phyloP scores from a whole-genome alignment of 2,329 filamentous ascomycete genomes.

The Fusarium torreyae region DNA sequence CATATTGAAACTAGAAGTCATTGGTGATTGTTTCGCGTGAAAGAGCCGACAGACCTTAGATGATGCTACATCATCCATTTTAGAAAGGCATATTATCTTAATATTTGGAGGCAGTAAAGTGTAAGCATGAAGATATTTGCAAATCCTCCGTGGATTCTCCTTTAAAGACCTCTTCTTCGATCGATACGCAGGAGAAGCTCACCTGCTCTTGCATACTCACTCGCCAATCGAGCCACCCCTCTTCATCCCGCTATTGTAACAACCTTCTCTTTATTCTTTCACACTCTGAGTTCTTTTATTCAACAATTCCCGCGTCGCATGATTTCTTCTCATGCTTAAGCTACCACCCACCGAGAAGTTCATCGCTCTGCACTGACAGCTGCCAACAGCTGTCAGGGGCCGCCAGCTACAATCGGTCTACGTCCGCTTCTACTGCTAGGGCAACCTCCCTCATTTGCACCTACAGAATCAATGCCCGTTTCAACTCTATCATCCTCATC shows the following conservation, averaged over 20 bases:
- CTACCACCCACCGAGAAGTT: not conserved
- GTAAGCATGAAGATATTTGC: no score
- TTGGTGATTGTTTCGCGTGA: not conserved
- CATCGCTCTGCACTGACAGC: constrained; percentile 13
- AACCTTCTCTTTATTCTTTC: not conserved
- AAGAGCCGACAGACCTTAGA: no score
- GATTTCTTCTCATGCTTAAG: not conserved
- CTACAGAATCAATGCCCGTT: not conserved
- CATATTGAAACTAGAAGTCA: not conserved
- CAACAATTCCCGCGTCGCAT: not conserved
- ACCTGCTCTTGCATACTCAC: constrained; percentile 65
- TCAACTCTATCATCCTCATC: not conserved
- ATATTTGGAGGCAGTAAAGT: no score
- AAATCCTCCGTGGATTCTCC: no score
- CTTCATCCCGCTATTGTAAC: not conserved
- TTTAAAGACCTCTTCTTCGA: no score
- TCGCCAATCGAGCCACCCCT: not conserved
- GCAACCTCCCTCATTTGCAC: not conserved
- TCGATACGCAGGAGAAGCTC: no score
- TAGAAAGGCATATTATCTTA: no score
- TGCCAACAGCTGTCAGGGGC: constrained; percentile 24
- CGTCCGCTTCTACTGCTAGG: not conserved
- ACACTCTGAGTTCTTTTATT: not conserved
- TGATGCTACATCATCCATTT: no score
- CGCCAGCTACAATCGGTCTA: constrained; percentile 4